Evolutionary conservation across 176 grass and related monocot species (phyloP).

Genomic region (Typha latifolia): DNA sequence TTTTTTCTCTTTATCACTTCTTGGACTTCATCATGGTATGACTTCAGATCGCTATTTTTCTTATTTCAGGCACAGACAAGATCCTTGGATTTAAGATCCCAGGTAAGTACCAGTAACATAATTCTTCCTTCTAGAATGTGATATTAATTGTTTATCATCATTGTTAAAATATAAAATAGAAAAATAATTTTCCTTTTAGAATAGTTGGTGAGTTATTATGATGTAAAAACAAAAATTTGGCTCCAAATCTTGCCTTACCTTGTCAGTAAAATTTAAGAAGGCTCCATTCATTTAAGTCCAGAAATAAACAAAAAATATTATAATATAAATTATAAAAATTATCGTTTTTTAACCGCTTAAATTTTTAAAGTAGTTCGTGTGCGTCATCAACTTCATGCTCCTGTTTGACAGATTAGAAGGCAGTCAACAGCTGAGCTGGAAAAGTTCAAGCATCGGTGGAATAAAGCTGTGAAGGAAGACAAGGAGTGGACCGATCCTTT

Average conservation of each 20-base stretch:
- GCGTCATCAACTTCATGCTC: not conserved
- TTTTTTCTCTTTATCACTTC: not conserved
- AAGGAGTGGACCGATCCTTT: conserved; percentile 71
- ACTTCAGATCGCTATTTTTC: conserved; percentile 2
- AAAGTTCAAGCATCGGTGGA: conserved; percentile 85
- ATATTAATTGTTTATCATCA: not conserved
- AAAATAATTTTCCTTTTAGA: conserved; percentile 3
- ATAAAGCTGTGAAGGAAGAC: conserved; percentile 66
- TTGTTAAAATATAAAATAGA: not conserved
- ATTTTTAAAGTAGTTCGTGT: not conserved
- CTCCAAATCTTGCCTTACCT: too few relatives aligned
- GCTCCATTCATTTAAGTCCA: too few relatives aligned
- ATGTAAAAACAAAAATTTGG: too few relatives aligned
- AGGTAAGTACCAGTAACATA: conserved; percentile 31
- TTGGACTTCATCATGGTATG: not conserved
- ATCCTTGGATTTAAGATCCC: conserved; percentile 77
- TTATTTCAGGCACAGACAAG: conserved; percentile 42
- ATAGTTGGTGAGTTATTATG: too few relatives aligned
- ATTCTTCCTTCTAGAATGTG: not conserved
- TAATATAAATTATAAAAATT: conserved; percentile 4
- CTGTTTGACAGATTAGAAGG: conserved; percentile 61
- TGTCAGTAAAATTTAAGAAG: too few relatives aligned
- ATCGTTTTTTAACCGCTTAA: not conserved
- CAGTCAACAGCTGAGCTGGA: conserved; percentile 79
- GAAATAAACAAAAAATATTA: too few relatives aligned